A percentile compares a stretch with the other conserved stretches of the same genome.
Conservation (phyloP, 2,329 filamentous ascomycete genomes). For the Sporothrix sp. region DNA sequence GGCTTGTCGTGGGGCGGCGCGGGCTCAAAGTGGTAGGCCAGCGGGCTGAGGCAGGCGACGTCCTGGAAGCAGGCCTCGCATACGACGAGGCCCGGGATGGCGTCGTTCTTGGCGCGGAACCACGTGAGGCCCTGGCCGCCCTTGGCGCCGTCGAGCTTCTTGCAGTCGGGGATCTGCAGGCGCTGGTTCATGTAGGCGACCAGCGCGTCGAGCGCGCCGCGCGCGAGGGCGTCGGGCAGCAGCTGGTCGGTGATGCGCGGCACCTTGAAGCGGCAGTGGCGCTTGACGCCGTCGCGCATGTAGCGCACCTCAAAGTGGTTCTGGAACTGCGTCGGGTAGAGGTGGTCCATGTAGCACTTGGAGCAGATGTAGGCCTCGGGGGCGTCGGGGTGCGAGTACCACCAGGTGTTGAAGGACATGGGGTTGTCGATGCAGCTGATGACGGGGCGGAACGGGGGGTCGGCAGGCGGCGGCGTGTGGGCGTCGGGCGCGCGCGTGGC, state of each 20-base stretch:
- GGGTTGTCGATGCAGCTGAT: slow-evolving; percentile 23
- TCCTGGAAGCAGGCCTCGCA: slow-evolving; percentile 33
- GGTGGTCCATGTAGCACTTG: slow-evolving; percentile 31
- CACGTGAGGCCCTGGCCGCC: slow-evolving; percentile 24
- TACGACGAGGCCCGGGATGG: slow-evolving; percentile 26
- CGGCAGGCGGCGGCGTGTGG: not conserved
- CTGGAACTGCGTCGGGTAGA: slow-evolving; percentile 25
- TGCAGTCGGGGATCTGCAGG: slow-evolving; percentile 23
- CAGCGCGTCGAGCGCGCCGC: slow-evolving; percentile 20
- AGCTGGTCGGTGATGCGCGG: slow-evolving; percentile 27
- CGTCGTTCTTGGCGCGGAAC: slow-evolving; percentile 23
- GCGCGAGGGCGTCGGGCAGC: slow-evolving; percentile 25
- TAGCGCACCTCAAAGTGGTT: slow-evolving; percentile 21
- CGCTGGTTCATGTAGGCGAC: slow-evolving; percentile 24
- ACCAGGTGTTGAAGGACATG: slow-evolving; percentile 25
- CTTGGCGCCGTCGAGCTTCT: slow-evolving; percentile 17
- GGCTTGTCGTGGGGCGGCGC: slow-evolving; percentile 18
- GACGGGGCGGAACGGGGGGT: not conserved
- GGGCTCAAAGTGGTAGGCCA: slow-evolving; percentile 25
- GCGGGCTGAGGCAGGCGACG: slow-evolving; percentile 20
- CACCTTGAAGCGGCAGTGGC: slow-evolving; percentile 25
- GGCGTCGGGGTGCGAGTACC: slow-evolving; percentile 28
- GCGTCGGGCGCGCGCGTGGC: not conserved
- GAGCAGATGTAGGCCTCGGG: slow-evolving; percentile 32
- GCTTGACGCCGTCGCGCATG: slow-evolving; percentile 11